Evolutionary conservation across 2,329 filamentous ascomycete genomes (phyloP).

Genomic region (Blastomyces gilchristii): DNA sequence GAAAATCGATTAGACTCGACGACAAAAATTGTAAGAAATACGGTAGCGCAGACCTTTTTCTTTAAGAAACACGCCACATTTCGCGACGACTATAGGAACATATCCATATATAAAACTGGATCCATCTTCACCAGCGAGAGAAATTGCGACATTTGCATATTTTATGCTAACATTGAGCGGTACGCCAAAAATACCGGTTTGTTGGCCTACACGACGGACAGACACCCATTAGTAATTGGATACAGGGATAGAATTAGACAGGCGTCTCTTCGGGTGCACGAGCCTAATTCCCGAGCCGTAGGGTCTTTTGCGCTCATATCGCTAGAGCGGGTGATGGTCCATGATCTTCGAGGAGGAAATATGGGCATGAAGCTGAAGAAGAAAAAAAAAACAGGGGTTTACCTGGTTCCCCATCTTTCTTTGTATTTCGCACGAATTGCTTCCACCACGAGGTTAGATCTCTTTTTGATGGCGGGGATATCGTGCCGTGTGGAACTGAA

Average conservation of each 20-base stretch:
- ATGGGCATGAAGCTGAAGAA: neutral
- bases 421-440: slow-evolving; percentile 66
- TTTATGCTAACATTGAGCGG: slow-evolving; percentile 88
- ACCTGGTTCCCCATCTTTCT: slow-evolving; percentile 56
- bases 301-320: neutral
- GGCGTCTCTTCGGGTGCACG: neutral
- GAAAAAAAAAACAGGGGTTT: slow-evolving; percentile 21
- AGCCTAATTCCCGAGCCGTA: neutral
- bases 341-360: neutral
- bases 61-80: slow-evolving; percentile 94
- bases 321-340: neutral
- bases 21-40: slow-evolving; percentile 5
- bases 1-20: slow-evolving; percentile 19
- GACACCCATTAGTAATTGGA: slow-evolving; percentile 4
- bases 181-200: slow-evolving; percentile 83
- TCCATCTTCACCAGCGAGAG: slow-evolving; percentile 80
- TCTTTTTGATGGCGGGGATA: slow-evolving; percentile 70
- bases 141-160: slow-evolving; percentile 97
- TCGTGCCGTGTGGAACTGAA: slow-evolving; percentile 40
- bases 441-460: slow-evolving; percentile 97
- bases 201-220: slow-evolving; percentile 19
- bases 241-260: neutral
- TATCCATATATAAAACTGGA: slow-evolving; percentile 98
- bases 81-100: slow-evolving; percentile 94
- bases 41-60: slow-evolving; percentile 63